Base-by-base conservation (phyloP, 2,329 filamentous ascomycete genomes). In the Hypocrella siamensis region DNA sequence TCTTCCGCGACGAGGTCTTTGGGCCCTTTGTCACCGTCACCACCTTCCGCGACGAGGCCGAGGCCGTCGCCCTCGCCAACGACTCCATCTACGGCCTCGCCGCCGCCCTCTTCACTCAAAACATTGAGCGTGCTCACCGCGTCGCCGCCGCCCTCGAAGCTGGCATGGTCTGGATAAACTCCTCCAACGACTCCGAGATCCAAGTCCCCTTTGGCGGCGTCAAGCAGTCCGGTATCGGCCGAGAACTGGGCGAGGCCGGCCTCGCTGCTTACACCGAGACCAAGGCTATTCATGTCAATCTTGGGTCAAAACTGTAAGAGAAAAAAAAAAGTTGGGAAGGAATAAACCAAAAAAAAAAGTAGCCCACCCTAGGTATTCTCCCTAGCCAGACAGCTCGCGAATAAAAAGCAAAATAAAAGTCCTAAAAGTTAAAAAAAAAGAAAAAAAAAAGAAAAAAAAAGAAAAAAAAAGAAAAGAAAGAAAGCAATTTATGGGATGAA, bases 81-180 rank as follows among this genome's bases (percentile, higher is more conserved):
- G 51, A 75, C 44, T 68, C 67, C 0, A 65, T 61, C 1, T 78
- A 75, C 40, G 74, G 73, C 2, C 60, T 79, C 0, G 73, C 67
- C 3, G 65, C 66, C 7, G 67, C 73, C 0, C 51, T 80, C 3
- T 79, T 79, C 41, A 78, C 65, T 0, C 57, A 66, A 34, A 65
- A 75, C 42, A 57, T 78, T 31, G 61, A 57, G 33, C 51, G 53
- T 18, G 54, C 60, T 4, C 63, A 66, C 39, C 55, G 56, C 10
- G 56, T 63, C 1, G 60, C 68, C 4, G 63, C 65, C 37, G 63
- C 63, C 12, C 67, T 79, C 31, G 68, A 78, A 47, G 62, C 70
- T 1, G 74, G 74, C 19, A 65, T 63, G 58, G 61, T 66, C 10
- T 67, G 61, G 63, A 57, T 67, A 36, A 67, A 67, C 43, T 59